phyloP scores from a whole-genome alignment of 257 asterid genomes.

The Solanum etuberosum region DNA sequence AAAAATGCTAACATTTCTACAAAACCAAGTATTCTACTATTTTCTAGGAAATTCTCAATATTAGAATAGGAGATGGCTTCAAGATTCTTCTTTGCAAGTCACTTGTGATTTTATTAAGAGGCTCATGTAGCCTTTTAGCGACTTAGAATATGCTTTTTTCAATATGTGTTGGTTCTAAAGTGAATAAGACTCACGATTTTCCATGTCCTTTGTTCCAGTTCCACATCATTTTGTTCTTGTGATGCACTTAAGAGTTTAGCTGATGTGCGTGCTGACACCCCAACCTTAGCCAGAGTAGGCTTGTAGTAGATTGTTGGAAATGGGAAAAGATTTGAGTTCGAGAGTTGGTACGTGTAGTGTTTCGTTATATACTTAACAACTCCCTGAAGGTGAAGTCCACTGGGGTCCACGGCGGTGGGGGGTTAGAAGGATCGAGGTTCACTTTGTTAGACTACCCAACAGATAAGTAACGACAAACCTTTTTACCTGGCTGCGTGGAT shows the following conservation, averaged over 20 bases:
- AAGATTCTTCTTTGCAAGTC: neutral
- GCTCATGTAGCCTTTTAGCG: neutral
- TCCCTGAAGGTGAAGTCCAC: neutral
- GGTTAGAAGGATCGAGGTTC: neutral
- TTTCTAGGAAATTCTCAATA: neutral
- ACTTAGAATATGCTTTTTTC: neutral
- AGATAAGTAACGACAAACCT: neutral
- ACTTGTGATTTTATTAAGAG: neutral
- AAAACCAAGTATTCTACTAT: neutral
- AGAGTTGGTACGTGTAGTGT: neutral
- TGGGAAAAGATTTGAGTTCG: neutral
- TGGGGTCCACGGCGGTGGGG: neutral
- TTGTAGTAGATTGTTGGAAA: neutral
- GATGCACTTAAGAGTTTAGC: neutral
- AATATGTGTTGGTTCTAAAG: neutral
- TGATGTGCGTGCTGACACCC: neutral
- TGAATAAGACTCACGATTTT: neutral
- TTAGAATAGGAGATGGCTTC: neutral
- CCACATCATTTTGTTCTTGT: neutral
- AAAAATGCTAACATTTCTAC: neutral
- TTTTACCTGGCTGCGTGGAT: neutral
- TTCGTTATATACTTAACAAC: neutral
- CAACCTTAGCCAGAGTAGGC: neutral
- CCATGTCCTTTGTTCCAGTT: neutral
- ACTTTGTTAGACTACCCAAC: neutral